Evolutionary conservation across 805 yeast genomes (phyloP).

Genomic region (Kazachstania taianensis): DNA sequence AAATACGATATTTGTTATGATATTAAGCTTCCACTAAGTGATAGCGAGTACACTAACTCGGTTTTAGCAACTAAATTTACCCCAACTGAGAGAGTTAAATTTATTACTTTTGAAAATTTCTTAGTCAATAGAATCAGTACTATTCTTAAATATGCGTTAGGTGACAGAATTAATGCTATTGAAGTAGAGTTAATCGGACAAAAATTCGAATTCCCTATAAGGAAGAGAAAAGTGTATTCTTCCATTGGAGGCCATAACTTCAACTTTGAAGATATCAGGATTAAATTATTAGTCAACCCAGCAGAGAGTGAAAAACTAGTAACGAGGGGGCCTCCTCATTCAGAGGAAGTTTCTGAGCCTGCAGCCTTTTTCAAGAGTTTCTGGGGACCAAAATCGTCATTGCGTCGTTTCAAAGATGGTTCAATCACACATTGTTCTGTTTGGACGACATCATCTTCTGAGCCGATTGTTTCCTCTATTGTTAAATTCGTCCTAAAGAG

Average conservation of each 20-base stretch:
- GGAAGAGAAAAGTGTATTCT: conserved; percentile 43
- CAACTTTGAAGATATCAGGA: conserved; percentile 30
- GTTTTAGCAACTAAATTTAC: conserved; percentile 42
- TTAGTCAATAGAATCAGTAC: conserved; percentile 51
- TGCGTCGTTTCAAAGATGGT: conserved; percentile 91
- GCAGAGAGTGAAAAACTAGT: conserved; percentile 70
- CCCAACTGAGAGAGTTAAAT: conserved; percentile 62
- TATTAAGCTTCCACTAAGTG: conserved; percentile 37
- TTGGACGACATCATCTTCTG: conserved; percentile 53
- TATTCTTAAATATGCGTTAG: conserved; percentile 48
- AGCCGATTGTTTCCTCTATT: conserved; percentile 58
- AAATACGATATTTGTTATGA: conserved; percentile 52
- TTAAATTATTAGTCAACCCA: conserved; percentile 64
- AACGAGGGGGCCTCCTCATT: conserved; percentile 74
- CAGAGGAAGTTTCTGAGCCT: conserved; percentile 41
- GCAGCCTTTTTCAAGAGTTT: conserved; percentile 64
- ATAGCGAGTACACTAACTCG: conserved; percentile 20
- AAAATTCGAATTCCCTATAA: conserved; percentile 25
- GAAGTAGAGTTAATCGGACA: conserved; percentile 29
- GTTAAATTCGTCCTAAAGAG: conserved; percentile 49
- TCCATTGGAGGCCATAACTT: conserved; percentile 16
- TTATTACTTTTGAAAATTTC: conserved; percentile 58
- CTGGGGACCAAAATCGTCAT: conserved; percentile 82
- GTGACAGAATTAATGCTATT: conserved; percentile 33
- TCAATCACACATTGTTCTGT: conserved; percentile 82